phyloP scores from a whole-genome alignment of 495 filamentous ascomycete genomes.

The Tuber calosporum region DNA sequence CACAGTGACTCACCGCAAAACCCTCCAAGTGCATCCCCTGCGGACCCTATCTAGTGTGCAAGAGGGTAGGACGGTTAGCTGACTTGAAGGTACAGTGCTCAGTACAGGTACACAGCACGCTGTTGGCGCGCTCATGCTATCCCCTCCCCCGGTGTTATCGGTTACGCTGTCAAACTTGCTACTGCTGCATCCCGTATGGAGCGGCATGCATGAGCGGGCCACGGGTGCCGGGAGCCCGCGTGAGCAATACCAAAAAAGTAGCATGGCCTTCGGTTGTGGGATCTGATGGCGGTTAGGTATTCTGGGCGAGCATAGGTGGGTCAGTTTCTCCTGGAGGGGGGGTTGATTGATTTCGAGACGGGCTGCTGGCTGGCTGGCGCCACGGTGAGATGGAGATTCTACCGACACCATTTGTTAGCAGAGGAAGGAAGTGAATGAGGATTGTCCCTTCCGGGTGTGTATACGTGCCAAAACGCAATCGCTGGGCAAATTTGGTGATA shows the following conservation, averaged over 20 bases:
- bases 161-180: not conserved
- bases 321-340: too few species aligned
- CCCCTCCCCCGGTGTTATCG: not conserved
- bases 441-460: not conserved
- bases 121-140: not conserved
- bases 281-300: not conserved
- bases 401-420: too few species aligned
- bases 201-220: not conserved
- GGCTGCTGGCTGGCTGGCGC: too few species aligned
- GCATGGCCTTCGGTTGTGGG: not conserved
- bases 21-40: not conserved
- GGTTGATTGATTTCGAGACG: too few species aligned
- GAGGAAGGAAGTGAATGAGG: too few species aligned
- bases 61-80: not conserved
- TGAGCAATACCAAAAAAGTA: not conserved
- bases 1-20: not conserved
- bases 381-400: too few species aligned
- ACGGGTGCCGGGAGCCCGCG: too few species aligned
- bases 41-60: not conserved
- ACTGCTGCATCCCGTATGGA: not conserved
- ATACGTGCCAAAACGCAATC: not conserved
- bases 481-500: not conserved
- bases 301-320: too few species aligned
- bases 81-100: too few species aligned
- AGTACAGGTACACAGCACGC: not conserved